Evolutionary conservation across 2,329 filamentous ascomycete species (phyloP), one percentile per base, ranked within the genome.

Genomic region (Trichophyton rubrum): DNA sequence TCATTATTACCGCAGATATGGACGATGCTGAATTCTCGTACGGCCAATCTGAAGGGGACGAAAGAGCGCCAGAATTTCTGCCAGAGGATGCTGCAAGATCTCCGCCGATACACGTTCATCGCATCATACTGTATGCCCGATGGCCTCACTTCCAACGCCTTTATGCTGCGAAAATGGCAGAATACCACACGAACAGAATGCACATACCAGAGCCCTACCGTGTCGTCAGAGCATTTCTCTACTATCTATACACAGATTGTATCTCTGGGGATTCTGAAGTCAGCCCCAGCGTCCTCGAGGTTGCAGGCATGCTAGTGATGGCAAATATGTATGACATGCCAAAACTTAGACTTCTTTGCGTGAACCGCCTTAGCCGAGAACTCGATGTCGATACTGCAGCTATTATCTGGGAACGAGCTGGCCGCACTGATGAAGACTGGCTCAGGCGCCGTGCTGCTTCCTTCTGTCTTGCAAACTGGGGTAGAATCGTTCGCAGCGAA

Each of bases 321-420:
- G 90, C 90, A 49, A 96, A 97, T 72, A 89, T 97, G 55, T 99
- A 99, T 76, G 92, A 96, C 70, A 95, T 99, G 77, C 91, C 91
- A 1, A 90, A 93, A 66, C 83, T 99, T 24, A 88, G 92, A 20
- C 82, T 96, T 6, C 80, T 97, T 1, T 96, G 92, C 71, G 88
- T 97, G 60, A 92, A 96, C 70, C 84, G 93, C 7, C 81, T 99
- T 2, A 87, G 88, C 60, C 88, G 89, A 63, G 93, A 99, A 70
- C 82, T 99, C 2, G 92, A 97, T 70, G 87, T 97, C 43, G 89
- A 95, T 62, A 90, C 96, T 69, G 92, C 92, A 2, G 96, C 93
- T 65, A 87, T 95, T 66, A 91, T 96, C 61, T 99, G 95, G 90
- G 91, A 97, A 73, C 90, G 90, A 65, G 90, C 93, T 1, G 88